Evolutionary conservation across 768 basidiomycete genomes (phyloP).

Genomic region (Tricholoma hemisulphureum): DNA sequence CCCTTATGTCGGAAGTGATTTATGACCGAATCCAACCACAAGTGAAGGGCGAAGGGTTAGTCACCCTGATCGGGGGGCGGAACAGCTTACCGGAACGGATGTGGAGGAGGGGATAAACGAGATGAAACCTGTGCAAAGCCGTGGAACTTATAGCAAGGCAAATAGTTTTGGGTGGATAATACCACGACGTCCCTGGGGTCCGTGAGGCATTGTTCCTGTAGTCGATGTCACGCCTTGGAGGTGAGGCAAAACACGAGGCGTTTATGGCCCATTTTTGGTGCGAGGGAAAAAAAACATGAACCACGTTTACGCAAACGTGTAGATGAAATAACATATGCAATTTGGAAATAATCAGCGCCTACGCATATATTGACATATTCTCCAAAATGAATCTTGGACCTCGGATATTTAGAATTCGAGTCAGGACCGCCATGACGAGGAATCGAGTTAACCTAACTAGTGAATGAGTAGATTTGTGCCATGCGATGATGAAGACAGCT

Average conservation of each 20-base stretch:
- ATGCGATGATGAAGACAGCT: background rate
- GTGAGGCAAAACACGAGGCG: constrained; percentile 4
- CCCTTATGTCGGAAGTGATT: background rate
- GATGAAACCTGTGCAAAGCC: background rate
- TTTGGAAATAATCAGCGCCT: background rate
- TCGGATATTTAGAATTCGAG: background rate
- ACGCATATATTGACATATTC: background rate
- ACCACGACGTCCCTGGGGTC: background rate
- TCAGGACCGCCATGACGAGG: background rate
- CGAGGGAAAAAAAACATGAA: background rate
- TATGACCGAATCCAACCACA: background rate
- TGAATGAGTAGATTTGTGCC: background rate
- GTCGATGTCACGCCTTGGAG: background rate
- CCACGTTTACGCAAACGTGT: background rate
- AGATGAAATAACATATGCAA: background rate
- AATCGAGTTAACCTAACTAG: background rate
- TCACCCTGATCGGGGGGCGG: background rate
- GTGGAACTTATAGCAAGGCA: background rate
- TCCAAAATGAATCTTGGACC: constrained; percentile 1
- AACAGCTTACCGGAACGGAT: background rate
- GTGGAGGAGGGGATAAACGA: background rate
- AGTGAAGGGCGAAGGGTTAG: background rate
- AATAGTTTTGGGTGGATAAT: background rate
- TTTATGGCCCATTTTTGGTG: background rate
- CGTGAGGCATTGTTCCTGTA: constrained; percentile 1